Evolutionary conservation across 768 basidiomycete species (phyloP).

Genomic region (Suillus fuscotomentosus): DNA sequence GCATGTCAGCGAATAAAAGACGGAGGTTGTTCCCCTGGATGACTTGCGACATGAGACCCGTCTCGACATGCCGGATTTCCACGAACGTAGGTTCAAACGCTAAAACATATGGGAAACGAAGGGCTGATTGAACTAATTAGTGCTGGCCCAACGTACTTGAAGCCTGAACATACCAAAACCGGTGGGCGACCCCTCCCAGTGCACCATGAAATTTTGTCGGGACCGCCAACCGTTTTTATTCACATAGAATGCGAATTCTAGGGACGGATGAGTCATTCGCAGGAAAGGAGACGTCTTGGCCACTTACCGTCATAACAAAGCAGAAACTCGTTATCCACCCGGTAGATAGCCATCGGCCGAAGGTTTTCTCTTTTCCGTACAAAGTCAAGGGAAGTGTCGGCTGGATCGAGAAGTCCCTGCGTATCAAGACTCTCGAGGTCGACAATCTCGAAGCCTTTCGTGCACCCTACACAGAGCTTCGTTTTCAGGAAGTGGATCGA

Average conservation of each 20-base stretch:
- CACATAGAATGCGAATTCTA: slow-evolving; percentile 99
- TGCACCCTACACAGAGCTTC: slow-evolving; percentile 94
- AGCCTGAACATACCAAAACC: slow-evolving; percentile 77
- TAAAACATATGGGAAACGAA: slow-evolving; percentile 94
- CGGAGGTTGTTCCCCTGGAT: slow-evolving; percentile 92
- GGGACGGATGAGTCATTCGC: slow-evolving; percentile 10
- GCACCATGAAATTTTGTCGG: slow-evolving; percentile 88
- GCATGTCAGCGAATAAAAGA: slow-evolving; percentile 90
- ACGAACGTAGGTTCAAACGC: slow-evolving; percentile 97
- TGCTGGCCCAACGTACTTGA: neutral
- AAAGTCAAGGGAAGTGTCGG: slow-evolving; percentile 89
- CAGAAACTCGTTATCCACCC: slow-evolving; percentile 94
- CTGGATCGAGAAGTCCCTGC: slow-evolving; percentile 91
- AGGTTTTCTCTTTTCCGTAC: slow-evolving; percentile 87
- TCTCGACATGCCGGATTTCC: slow-evolving; percentile 95
- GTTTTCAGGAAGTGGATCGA: slow-evolving; percentile 98
- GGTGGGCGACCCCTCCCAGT: slow-evolving; percentile 95
- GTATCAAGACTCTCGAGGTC: slow-evolving; percentile 97
- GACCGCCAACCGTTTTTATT: slow-evolving; percentile 95
- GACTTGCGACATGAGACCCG: slow-evolving; percentile 88
- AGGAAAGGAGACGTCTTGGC: neutral
- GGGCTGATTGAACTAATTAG: slow-evolving; percentile 48
- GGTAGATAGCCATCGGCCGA: slow-evolving; percentile 93
- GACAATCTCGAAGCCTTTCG: slow-evolving; percentile 97
- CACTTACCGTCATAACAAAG: slow-evolving; percentile 93